phyloP scores from a whole-genome alignment of 2,329 filamentous ascomycete species.

The Gremmenia infestans region DNA sequence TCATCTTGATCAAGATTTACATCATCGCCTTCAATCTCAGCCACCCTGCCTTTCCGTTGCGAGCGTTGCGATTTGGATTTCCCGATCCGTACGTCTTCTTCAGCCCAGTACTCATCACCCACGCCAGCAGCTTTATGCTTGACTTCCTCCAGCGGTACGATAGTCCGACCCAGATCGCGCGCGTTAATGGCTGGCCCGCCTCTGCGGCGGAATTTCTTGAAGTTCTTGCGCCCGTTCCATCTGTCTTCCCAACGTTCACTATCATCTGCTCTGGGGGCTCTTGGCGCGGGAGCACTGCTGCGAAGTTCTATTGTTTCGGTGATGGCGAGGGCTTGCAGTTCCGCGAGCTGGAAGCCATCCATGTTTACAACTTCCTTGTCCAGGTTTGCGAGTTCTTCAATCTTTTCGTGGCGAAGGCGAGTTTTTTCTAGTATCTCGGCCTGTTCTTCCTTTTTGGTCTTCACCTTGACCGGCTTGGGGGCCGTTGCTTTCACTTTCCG shows the following conservation, averaged over 20 bases:
- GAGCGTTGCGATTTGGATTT: slow-evolving; percentile 27
- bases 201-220: slow-evolving; percentile 75
- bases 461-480: slow-evolving; percentile 28
- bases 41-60: slow-evolving; percentile 23
- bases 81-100: slow-evolving; percentile 29
- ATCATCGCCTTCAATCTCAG: slow-evolving; percentile 1
- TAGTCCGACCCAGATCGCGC: slow-evolving; percentile 34
- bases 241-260: slow-evolving; percentile 72
- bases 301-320: slow-evolving; percentile 72
- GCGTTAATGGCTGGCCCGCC: slow-evolving; percentile 39
- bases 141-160: slow-evolving; percentile 60
- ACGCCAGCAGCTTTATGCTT: slow-evolving; percentile 53
- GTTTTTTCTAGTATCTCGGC: slow-evolving; percentile 40
- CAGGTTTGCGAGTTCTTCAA: slow-evolving; percentile 50
- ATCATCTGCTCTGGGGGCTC: slow-evolving; percentile 32
- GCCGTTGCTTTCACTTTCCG: not conserved
- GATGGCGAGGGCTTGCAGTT: slow-evolving; percentile 68
- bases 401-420: not conserved
- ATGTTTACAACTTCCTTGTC: slow-evolving; percentile 67
- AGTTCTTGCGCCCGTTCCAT: slow-evolving; percentile 96
- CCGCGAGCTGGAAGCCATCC: slow-evolving; percentile 50
- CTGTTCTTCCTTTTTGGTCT: slow-evolving; percentile 54
- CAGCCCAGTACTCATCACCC: slow-evolving; percentile 52
- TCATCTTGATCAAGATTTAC: not conserved
- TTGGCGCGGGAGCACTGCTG: slow-evolving; percentile 27